Evolutionary conservation across 176 grass and related monocot species (phyloP).

Genomic region (Saccharum spontaneum): DNA sequence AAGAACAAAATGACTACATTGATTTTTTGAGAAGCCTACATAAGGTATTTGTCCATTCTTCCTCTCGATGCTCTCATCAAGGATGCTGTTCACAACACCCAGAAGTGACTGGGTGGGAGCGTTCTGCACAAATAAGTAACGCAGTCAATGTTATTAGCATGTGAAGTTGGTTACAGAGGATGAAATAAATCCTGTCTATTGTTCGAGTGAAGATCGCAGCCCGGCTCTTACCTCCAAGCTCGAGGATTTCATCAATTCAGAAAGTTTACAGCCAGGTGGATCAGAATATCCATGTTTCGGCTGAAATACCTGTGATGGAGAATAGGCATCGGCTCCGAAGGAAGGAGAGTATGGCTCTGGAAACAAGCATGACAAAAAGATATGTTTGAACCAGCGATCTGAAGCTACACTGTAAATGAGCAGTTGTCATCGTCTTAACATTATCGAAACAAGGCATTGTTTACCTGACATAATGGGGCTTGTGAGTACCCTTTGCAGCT

Average conservation of each 20-base stretch:
- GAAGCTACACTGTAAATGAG: background rate
- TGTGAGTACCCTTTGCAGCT: conserved; percentile 46
- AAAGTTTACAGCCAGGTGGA: conserved; percentile 51
- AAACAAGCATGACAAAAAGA: conserved; percentile 13
- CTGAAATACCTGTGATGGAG: conserved; percentile 40
- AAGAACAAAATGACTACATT: conserved; percentile 56
- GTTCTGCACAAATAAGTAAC: conserved; percentile 43
- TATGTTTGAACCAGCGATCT: background rate
- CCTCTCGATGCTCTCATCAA: conserved; percentile 73
- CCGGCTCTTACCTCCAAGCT: conserved; percentile 60
- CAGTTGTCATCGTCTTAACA: background rate
- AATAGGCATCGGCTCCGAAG: conserved; percentile 32
- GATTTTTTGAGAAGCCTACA: conserved; percentile 60
- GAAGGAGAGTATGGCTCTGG: conserved; percentile 47
- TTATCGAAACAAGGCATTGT: background rate
- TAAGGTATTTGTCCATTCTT: conserved; percentile 83
- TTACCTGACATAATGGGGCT: conserved; percentile 63
- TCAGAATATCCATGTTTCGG: conserved; percentile 58
- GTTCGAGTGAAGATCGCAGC: background rate
- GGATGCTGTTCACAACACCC: conserved; percentile 59
- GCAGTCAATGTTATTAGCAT: background rate
- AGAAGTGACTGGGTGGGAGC: conserved; percentile 74
- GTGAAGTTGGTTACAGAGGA: background rate
- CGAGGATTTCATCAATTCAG: conserved; percentile 73
- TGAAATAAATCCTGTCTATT: background rate